Conservation (phyloP, 202 grass and related monocot species). For the Schoenoplectus triqueter region DNA sequence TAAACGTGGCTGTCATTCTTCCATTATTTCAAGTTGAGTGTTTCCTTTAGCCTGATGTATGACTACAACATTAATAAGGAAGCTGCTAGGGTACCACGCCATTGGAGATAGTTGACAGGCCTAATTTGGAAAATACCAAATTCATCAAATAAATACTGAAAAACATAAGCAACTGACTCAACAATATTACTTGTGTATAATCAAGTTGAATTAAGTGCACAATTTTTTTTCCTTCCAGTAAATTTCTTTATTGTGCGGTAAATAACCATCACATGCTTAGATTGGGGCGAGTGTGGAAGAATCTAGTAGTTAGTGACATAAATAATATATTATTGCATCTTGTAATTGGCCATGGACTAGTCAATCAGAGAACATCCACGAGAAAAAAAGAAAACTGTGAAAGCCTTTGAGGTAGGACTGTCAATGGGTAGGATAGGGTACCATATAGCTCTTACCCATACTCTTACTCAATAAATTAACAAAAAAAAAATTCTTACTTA, state of each 20-base stretch:
- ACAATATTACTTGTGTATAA: neutral
- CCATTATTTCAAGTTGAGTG: slow-evolving; percentile 17
- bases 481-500: too few relatives aligned
- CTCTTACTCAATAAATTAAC: too few relatives aligned
- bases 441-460: too few relatives aligned
- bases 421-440: too few relatives aligned
- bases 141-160: neutral
- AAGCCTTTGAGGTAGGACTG: too few relatives aligned
- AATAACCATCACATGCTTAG: neutral
- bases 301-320: neutral
- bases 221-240: neutral
- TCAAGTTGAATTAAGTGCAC: neutral
- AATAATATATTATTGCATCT: neutral
- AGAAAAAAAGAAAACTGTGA: too few relatives aligned
- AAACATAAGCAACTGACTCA: neutral
- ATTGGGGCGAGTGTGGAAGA: neutral
- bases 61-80: neutral
- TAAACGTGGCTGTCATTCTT: slow-evolving; percentile 1
- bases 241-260: neutral
- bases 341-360: neutral
- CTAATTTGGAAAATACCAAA: neutral
- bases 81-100: neutral
- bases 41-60: neutral
- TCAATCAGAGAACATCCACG: neutral
- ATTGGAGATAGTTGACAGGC: slow-evolving; percentile 2